phyloP scores from a whole-genome alignment of 2,329 filamentous ascomycete species.

The Botrytis squamosa region DNA sequence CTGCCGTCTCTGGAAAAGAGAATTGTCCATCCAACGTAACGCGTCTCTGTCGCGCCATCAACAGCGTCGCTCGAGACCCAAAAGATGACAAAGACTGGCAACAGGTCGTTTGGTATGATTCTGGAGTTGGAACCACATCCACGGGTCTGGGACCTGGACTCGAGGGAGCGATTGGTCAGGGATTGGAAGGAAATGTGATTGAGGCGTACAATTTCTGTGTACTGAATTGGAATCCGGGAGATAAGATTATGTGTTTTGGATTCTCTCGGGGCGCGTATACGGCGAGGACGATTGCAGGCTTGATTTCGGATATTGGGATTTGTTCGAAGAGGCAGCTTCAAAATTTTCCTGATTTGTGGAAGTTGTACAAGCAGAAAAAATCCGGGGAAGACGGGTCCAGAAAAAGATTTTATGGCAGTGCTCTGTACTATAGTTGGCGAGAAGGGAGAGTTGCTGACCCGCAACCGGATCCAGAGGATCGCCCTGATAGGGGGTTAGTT shows the following conservation, averaged over 20 bases:
- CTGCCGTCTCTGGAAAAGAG: neutral
- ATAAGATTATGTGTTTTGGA: slow-evolving; percentile 30
- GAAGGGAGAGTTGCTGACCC: neutral
- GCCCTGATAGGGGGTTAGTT: neutral
- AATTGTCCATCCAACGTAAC: slow-evolving; percentile 12
- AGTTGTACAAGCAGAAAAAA: neutral
- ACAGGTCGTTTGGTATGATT: slow-evolving; percentile 21
- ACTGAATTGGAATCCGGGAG: slow-evolving; percentile 1
- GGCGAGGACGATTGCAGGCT: slow-evolving; percentile 38
- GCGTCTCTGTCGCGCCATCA: slow-evolving; percentile 12
- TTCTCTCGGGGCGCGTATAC: slow-evolving; percentile 45
- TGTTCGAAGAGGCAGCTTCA: neutral
- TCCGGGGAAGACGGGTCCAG: neutral
- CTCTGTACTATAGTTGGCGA: neutral
- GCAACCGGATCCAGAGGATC: neutral
- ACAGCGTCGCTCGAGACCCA: neutral
- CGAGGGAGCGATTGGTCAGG: slow-evolving; percentile 12
- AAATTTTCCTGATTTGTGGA: neutral
- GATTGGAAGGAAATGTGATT: slow-evolving; percentile 21
- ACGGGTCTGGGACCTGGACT: neutral
- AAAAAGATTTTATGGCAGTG: neutral
- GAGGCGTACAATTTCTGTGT: slow-evolving; percentile 44
- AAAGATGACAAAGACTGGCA: neutral
- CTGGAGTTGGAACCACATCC: slow-evolving; percentile 19
- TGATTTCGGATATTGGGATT: slow-evolving; percentile 23